Conservation (phyloP, 768 basidiomycete species). For the Floccularia luteovirens region DNA sequence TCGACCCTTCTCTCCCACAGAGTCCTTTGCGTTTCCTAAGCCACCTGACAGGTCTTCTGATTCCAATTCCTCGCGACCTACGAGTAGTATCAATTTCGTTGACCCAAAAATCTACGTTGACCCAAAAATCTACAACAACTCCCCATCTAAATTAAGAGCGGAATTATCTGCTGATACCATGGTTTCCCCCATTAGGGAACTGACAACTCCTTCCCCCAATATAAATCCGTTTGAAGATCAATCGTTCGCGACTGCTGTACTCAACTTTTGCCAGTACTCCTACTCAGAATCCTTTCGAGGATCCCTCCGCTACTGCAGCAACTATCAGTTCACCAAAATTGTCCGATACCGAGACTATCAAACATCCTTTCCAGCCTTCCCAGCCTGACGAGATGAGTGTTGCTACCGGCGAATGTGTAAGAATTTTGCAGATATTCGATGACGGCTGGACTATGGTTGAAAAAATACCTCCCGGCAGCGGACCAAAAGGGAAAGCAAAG, state of each 20-base stretch:
- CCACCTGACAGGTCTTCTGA: constrained; percentile 30
- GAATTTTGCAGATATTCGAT: constrained; percentile 47
- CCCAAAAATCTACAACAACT: too few relatives aligned
- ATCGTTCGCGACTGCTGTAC: too few relatives aligned
- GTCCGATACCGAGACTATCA: constrained; percentile 37
- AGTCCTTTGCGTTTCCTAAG: constrained; percentile 63
- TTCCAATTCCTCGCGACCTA: constrained; percentile 12
- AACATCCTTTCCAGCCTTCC: constrained; percentile 48
- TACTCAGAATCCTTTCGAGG: constrained; percentile 24
- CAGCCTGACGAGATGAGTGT: constrained; percentile 56
- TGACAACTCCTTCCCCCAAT: constrained; percentile 7
- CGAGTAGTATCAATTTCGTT: constrained; percentile 11
- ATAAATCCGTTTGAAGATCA: too few relatives aligned
- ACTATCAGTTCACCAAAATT: constrained; percentile 17
- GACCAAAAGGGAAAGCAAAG: constrained; percentile 16
- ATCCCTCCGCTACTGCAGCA: constrained; percentile 11
- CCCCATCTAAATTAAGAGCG: too few relatives aligned
- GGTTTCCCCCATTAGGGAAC: constrained; percentile 8
- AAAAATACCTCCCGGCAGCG: constrained; percentile 18
- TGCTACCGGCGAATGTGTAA: constrained; percentile 40
- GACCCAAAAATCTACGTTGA: too few relatives aligned
- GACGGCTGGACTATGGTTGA: constrained; percentile 70
- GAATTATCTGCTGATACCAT: constrained; percentile 3
- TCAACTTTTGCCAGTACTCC: constrained; percentile 11
- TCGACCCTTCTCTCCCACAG: constrained; percentile 59